Base-by-base conservation (phyloP, 805 yeast genomes). In the Torulaspora microellipsoides region DNA sequence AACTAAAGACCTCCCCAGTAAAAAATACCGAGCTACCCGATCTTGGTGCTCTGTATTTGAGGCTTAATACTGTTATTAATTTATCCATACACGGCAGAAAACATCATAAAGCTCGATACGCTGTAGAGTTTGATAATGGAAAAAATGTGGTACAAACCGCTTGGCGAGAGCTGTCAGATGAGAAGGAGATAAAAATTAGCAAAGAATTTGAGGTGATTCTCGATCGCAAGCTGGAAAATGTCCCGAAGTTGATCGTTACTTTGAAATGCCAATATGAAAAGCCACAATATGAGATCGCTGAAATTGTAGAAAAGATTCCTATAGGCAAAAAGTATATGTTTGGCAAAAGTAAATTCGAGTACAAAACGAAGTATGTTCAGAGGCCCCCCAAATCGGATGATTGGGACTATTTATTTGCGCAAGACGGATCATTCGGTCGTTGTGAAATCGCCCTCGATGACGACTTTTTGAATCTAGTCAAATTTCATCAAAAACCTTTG, bases 361-460 rank as follows among this genome's bases (percentile, higher is more conserved):
- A 62, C 17, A 66, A 69, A 28, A 70, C 64, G 40, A 77, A 68
- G 50, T 76, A 71, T 47, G 75, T 80, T 5, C 71, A 80, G 2
- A 70, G 70, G 47, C 71, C 75, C 27, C 69, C 74, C 1, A 62
- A 65, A 3, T 45, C 52, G 20, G 95, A 85, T 66, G 66, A 73
- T 2, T 77, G 91, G 83, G 76, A 75, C 28, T 63, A 70, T 28
- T 67, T 76, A 43, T 74, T 88, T 49, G 96, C 97, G 1, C 71
- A 73, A 28, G 95, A 88, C 62, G 98, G 98, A 1, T 86, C 96
- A 30, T 89, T 86, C 71, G 96, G 88, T 8, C 74, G 91, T 55
- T 77, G 85, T 42, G 80, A 83, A 53, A 70, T 90, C 42, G 75
- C 75, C 8, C 35, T 64, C 7, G 42, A 51, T 41, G 46, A 48